Percentiles rank a stretch among this genome's conserved stretches.
Conservation (phyloP, 2,329 filamentous ascomycete species). For the Penicillium sp. region DNA sequence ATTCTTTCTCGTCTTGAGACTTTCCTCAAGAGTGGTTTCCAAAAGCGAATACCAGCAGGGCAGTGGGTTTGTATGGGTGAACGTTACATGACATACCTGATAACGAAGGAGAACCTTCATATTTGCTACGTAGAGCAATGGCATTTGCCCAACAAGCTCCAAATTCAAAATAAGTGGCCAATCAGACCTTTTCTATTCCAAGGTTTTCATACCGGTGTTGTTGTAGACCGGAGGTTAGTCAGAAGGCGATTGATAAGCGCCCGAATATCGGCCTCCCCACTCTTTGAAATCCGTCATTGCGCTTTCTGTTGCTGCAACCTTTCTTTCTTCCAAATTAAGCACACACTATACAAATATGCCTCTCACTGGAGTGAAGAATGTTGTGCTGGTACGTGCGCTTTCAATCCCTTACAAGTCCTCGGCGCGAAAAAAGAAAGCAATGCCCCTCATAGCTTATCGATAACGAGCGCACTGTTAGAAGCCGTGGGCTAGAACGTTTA, state of each 20-base stretch:
- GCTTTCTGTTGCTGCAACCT: neutral
- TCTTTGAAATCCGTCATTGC: slow-evolving; percentile 10
- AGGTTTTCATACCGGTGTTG: neutral
- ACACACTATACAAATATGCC: slow-evolving; percentile 33
- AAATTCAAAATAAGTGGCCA: neutral
- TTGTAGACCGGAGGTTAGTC: slow-evolving; percentile 14
- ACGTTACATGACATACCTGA: slow-evolving; percentile 8
- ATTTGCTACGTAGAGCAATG: slow-evolving; percentile 5
- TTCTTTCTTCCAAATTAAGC: neutral
- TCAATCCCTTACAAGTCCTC: neutral
- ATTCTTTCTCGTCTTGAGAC: neutral
- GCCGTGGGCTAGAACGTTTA: neutral
- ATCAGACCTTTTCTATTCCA: neutral
- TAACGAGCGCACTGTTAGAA: slow-evolving; percentile 29
- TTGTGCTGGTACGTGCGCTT: slow-evolving; percentile 40
- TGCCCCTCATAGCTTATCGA: slow-evolving; percentile 40
- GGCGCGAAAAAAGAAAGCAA: slow-evolving; percentile 9
- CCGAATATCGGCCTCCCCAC: slow-evolving; percentile 24
- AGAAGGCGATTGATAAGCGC: slow-evolving; percentile 30
- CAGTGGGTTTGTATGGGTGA: slow-evolving; percentile 1
- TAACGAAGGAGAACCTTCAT: slow-evolving; percentile 1
- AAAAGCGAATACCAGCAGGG: slow-evolving; percentile 8
- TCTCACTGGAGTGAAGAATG: slow-evolving; percentile 46
- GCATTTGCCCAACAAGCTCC: neutral
- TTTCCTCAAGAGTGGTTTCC: slow-evolving; percentile 2